Conservation (phyloP, 176 grass and related monocot species). For the Alloteropsis semialata region DNA sequence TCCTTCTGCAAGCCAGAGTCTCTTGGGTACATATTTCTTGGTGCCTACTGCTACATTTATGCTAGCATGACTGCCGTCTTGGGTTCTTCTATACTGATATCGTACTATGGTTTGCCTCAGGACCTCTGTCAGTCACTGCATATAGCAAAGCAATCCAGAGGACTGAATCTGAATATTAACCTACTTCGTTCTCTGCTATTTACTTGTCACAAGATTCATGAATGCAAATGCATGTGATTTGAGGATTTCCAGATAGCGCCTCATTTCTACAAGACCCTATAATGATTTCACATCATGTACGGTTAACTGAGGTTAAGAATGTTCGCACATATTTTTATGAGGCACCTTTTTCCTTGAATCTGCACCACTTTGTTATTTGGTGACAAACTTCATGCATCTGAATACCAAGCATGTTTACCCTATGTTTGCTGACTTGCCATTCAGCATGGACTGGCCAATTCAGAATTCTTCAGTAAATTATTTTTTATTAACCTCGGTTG, state of each 20-base stretch:
- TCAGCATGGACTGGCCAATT: background rate
- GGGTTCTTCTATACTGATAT: constrained; percentile 1
- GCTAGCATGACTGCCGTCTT: background rate
- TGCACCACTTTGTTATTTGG: background rate
- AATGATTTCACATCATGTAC: background rate
- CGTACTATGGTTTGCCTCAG: background rate
- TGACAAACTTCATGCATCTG: constrained; percentile 17
- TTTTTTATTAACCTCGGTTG: constrained; percentile 2
- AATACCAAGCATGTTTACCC: constrained; percentile 4
- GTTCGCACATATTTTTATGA: background rate
- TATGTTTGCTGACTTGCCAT: background rate
- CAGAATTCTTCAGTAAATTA: background rate
- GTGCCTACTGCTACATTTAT: constrained; percentile 1
- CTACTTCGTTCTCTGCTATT: background rate
- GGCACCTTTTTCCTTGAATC: background rate
- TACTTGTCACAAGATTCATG: background rate
- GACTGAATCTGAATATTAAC: background rate
- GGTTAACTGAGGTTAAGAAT: constrained; percentile 3
- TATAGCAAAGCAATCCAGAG: background rate
- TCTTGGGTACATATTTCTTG: background rate
- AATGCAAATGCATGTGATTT: background rate
- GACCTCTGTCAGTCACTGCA: background rate
- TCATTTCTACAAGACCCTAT: constrained; percentile 4
- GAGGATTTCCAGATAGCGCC: background rate
- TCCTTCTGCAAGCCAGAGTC: background rate